Percentiles rank a stretch among this genome's conserved stretches.
These are phyloP conservation scores for Penicillium turbatum DNA, from an alignment of 495 filamentous ascomycete genomes.

Conservation along the genomic window DNA sequence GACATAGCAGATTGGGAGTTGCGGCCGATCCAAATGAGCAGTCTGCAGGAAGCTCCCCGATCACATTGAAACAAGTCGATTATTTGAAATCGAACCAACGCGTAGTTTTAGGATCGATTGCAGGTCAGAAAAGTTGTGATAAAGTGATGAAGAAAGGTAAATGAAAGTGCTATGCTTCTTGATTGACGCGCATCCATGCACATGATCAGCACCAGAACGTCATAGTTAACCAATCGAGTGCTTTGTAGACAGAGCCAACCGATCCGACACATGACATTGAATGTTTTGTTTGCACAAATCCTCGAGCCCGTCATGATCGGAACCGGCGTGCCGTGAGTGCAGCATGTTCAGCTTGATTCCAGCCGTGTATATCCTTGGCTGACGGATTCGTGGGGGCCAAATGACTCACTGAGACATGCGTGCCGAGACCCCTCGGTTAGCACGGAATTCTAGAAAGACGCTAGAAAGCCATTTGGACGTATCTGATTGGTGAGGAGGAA, in stretches of 20 bases:
- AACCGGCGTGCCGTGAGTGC: not conserved
- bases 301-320: not conserved
- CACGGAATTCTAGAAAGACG: conserved; percentile 5
- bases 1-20: too few species aligned
- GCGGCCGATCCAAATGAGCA: too few species aligned
- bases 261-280: not conserved
- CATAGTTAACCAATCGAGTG: too few species aligned
- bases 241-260: not conserved
- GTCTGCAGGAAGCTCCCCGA: too few species aligned
- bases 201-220: too few species aligned
- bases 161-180: too few species aligned
- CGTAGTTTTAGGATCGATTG: too few species aligned
- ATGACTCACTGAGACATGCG: not conserved
- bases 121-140: too few species aligned
- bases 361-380: not conserved
- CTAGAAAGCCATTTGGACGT: not conserved
- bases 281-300: not conserved
- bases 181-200: too few species aligned
- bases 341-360: not conserved
- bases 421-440: conserved; percentile 1
- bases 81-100: too few species aligned
- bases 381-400: not conserved
- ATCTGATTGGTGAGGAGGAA: not conserved
- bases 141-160: too few species aligned
- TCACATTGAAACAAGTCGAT: too few species aligned